Conservation (phyloP, 768 basidiomycete genomes). For the Panaeolus cyanescens region DNA sequence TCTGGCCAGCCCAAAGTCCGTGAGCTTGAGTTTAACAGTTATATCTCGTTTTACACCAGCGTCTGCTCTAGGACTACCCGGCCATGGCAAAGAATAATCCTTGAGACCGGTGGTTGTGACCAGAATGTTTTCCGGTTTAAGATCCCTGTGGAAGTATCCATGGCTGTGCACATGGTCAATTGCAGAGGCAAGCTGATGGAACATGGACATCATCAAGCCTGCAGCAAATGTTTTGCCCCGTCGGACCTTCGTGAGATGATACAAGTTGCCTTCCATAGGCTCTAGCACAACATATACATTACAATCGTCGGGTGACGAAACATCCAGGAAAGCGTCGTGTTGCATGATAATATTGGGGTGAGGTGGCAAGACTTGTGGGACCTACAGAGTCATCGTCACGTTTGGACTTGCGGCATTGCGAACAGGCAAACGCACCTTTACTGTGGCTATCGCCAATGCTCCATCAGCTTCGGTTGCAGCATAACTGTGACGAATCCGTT, state of each 20-base stretch:
- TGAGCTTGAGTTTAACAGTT: conserved; percentile 89
- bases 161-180: conserved; percentile 85
- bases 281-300: conserved; percentile 95
- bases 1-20: conserved; percentile 92
- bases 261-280: conserved; percentile 97
- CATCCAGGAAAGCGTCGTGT: conserved; percentile 94
- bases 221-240: conserved; percentile 88
- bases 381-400: neutral
- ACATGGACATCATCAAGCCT: conserved; percentile 89
- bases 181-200: conserved; percentile 83
- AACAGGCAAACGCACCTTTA: neutral
- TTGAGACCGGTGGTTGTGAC: conserved; percentile 94
- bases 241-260: conserved; percentile 92
- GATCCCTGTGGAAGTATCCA: conserved; percentile 95
- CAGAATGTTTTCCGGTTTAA: conserved; percentile 96
- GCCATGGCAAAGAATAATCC: conserved; percentile 68
- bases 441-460: neutral
- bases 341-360: conserved; percentile 94
- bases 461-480: neutral
- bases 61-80: conserved; percentile 51
- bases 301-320: conserved; percentile 52
- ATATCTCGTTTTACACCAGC: conserved; percentile 80
- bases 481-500: neutral
- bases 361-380: conserved; percentile 27
- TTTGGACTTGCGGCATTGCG: neutral